Percentiles rank a stretch among this genome's conserved stretches.
Conservation (phyloP, 345 rosid species). For the Pistacia integerrima region DNA sequence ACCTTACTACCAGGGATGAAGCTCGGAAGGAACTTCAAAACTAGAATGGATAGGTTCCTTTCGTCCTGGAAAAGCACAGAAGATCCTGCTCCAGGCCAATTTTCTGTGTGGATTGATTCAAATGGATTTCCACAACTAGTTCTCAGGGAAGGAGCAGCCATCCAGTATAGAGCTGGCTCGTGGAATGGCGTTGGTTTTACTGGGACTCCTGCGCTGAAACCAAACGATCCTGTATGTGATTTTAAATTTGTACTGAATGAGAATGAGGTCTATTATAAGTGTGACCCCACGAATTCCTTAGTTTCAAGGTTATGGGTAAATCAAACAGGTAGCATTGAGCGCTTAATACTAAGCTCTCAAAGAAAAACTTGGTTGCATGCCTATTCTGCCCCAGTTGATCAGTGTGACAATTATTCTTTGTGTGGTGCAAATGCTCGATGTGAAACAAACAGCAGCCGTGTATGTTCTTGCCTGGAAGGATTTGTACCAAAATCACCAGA, state of each 20-base stretch:
- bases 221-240: background rate
- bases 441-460: constrained; percentile 36
- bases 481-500: constrained; percentile 39
- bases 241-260: constrained; percentile 3
- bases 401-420: constrained; percentile 40
- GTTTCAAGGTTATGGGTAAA: constrained; percentile 14
- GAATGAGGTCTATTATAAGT: background rate
- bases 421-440: constrained; percentile 51
- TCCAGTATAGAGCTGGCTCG: constrained; percentile 23
- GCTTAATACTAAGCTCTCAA: constrained; percentile 25
- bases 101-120: constrained; percentile 22
- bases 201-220: constrained; percentile 18
- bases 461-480: constrained; percentile 48
- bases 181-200: constrained; percentile 39
- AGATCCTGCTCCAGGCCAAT: constrained; percentile 29
- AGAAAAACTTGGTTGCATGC: constrained; percentile 25
- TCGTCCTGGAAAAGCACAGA: constrained; percentile 32
- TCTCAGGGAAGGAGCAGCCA: background rate
- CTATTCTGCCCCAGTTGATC: constrained; percentile 44
- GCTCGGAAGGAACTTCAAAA: constrained; percentile 40
- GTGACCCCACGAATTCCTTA: background rate
- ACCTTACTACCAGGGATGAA: constrained; percentile 54
- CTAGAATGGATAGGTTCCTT: constrained; percentile 31
- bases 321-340: constrained; percentile 27
- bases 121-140: constrained; percentile 30